Percentiles rank a stretch among this genome's conserved stretches.
These are phyloP conservation scores for Hansenula sp. DNA, from an alignment of 1,139 yeast genomes.

Conservation along the genomic window DNA sequence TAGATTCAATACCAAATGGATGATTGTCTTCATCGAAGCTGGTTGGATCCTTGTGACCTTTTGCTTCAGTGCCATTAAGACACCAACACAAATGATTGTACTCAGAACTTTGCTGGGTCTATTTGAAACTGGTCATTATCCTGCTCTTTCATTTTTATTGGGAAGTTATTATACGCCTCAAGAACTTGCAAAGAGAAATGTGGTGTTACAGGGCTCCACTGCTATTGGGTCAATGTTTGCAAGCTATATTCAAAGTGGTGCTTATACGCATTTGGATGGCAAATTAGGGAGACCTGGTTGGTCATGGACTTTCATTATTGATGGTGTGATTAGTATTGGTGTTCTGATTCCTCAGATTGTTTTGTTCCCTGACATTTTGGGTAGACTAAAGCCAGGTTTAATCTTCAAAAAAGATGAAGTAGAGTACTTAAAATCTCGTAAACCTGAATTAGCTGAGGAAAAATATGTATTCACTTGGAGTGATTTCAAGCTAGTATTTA, in stretches of 20 bases:
- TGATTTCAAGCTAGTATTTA: too few relatives aligned
- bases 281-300: too few relatives aligned
- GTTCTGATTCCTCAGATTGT: constrained; percentile 12
- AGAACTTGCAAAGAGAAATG: constrained; percentile 29
- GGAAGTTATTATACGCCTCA: constrained; percentile 25
- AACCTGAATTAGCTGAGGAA: constrained; percentile 9
- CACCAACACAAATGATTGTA: constrained; percentile 19
- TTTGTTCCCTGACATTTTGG: constrained; percentile 17
- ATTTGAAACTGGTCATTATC: constrained; percentile 23
- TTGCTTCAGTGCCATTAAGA: constrained; percentile 20
- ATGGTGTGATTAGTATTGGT: not conserved
- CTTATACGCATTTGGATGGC: too few relatives aligned
- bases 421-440: constrained; percentile 11
- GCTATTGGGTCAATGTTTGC: constrained; percentile 49
- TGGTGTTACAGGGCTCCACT: constrained; percentile 42
- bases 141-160: constrained; percentile 23
- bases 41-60: constrained; percentile 24
- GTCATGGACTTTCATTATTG: too few relatives aligned
- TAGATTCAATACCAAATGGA: constrained; percentile 13
- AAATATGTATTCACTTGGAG: constrained; percentile 5
- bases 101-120: constrained; percentile 24
- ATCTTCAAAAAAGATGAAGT: constrained; percentile 12
- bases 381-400: constrained; percentile 9
- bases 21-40: constrained; percentile 17
- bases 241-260: too few relatives aligned